These are phyloP conservation scores for Teratosphaeria destructans DNA, from an alignment of 2,329 filamentous ascomycete genomes.

Conservation along the genomic window DNA sequence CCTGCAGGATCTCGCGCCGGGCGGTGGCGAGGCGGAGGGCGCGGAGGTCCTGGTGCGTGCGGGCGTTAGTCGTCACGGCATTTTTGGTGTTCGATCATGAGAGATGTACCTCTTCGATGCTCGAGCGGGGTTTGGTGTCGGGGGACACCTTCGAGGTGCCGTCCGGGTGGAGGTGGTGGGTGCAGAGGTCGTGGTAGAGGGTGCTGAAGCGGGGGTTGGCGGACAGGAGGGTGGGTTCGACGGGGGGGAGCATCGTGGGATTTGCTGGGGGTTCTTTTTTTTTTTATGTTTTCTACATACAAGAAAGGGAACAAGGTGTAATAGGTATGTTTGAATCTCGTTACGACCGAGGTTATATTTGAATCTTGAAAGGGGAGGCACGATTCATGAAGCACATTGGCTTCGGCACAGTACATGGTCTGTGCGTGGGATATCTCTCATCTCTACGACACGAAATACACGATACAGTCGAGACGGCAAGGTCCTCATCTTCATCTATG, in stretches of 20 bases:
- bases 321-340: too few species aligned
- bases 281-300: too few species aligned
- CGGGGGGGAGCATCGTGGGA: conserved; percentile 31
- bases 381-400: background rate
- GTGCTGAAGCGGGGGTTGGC: conserved; percentile 35
- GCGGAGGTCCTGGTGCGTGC: conserved; percentile 25
- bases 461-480: too few species aligned
- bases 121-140: conserved; percentile 30
- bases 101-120: conserved; percentile 26
- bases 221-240: conserved; percentile 27
- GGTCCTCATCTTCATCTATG: too few species aligned
- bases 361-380: background rate
- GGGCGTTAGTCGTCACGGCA: conserved; percentile 1
- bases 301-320: too few species aligned
- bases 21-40: conserved; percentile 25
- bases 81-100: too few species aligned
- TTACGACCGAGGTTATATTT: too few species aligned
- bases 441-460: too few species aligned
- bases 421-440: background rate
- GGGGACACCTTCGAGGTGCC: conserved; percentile 29
- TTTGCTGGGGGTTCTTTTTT: background rate
- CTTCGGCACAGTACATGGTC: background rate
- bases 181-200: conserved; percentile 35
- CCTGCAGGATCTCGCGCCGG: conserved; percentile 25
- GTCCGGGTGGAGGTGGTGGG: conserved; percentile 33